phyloP scores from a whole-genome alignment of 2,329 filamentous ascomycete genomes.

The Curvularia lunata region DNA sequence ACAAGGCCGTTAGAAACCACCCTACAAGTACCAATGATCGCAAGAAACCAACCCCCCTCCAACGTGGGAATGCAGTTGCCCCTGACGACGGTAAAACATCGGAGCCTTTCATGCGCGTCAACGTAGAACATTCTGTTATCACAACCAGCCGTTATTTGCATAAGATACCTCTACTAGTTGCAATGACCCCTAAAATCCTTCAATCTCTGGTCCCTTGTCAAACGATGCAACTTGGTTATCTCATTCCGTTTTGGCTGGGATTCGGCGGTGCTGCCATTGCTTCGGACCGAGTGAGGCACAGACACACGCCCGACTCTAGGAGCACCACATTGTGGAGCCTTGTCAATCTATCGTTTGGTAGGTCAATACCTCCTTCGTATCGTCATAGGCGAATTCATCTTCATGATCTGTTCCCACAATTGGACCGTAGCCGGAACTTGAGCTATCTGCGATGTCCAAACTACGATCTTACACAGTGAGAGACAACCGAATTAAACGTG shows the following conservation, averaged over 20 bases:
- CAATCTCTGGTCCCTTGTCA: background rate
- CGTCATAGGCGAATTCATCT: background rate
- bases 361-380: background rate
- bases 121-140: background rate
- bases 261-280: background rate
- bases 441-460: background rate
- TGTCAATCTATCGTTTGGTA: too few species aligned
- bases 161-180: background rate
- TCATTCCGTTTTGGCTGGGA: background rate
- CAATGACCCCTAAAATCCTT: background rate
- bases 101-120: background rate
- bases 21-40: background rate
- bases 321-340: background rate
- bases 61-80: background rate
- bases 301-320: background rate
- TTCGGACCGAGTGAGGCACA: background rate
- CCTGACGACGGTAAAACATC: background rate
- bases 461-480: background rate
- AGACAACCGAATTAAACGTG: background rate
- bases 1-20: background rate
- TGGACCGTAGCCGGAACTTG: background rate
- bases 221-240: background rate
- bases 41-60: background rate
- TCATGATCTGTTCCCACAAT: background rate
- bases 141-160: background rate